Conservation (phyloP, 495 filamentous ascomycete species). For the Talaromyces adpressus region DNA sequence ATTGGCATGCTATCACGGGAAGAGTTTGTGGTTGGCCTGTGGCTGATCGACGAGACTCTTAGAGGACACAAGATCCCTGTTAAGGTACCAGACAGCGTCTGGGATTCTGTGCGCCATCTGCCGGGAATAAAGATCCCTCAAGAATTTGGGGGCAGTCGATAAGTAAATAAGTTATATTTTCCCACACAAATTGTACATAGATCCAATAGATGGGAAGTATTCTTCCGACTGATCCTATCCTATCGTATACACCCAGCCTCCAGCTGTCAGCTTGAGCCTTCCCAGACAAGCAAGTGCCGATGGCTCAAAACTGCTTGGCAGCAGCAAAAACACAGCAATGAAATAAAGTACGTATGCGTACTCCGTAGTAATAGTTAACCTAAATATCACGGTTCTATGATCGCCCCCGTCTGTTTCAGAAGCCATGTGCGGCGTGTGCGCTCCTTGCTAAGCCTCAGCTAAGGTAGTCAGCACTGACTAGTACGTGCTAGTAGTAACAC, state of each 20-base stretch:
- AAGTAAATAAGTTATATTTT: neutral
- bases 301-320: neutral
- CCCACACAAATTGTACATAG: neutral
- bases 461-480: neutral
- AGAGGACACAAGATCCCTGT: slow-evolving; percentile 82
- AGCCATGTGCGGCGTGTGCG: neutral
- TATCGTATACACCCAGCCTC: neutral
- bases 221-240: neutral
- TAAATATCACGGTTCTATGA: neutral
- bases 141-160: neutral
- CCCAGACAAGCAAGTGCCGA: neutral
- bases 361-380: neutral
- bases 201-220: neutral
- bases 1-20: slow-evolving; percentile 59
- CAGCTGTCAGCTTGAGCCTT: neutral
- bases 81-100: slow-evolving; percentile 74
- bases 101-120: slow-evolving; percentile 69
- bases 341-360: neutral
- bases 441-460: neutral
- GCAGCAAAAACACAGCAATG: neutral
- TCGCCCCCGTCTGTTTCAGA: neutral
- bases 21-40: slow-evolving; percentile 93
- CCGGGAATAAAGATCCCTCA: slow-evolving; percentile 10
- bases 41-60: slow-evolving; percentile 86
- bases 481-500: neutral